Base-by-base conservation (phyloP, 768 basidiomycete genomes). In the Tricholoma furcatifolium region DNA sequence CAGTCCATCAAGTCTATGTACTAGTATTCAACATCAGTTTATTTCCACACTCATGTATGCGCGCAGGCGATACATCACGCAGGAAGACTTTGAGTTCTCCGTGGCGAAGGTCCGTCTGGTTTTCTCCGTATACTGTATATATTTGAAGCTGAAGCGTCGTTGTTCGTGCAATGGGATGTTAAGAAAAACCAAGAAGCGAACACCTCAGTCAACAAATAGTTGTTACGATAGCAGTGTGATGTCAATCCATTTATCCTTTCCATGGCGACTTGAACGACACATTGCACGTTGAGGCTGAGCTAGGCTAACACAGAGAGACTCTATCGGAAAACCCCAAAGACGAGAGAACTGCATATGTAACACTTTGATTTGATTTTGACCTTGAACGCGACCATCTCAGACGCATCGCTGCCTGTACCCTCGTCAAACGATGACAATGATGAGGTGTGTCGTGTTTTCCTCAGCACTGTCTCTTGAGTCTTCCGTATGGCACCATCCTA, bases 81-180 rank as follows among this genome's bases (percentile, higher is more conserved):
- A 97, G 70, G 96, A 98, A 65, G 96, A 98, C 65, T 98, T 98
- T 64, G 97, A 98, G 76, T 94, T 98, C 75, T 94, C 96, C 30
- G 90, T 98, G 11, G 94, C 95, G 2, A 98, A 97, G 82, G 93
- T 89, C 47, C 4, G 71, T 39, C 51, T 41, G 50, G 50, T 31
- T 35, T 47, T 27, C 7, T 36, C 20, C 18, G 20, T 30, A 36
- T 21, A n/a, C 24, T 52, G 20, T 44, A 6, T 42, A 23, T 17
- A 11, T 41, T 7, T 45, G 7, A 27, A 27, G 7, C 7, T 27
- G 27, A 27, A 3, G 27, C 14, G 27, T 42, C 47, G 60, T n/a
- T 41, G n/a, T 39, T 59, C n/a, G n/a, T 27, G n/a, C 36, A 56
- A 6, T 50, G 87, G 85, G 87, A 91, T 8, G 73, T 96, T 63